Evolutionary conservation across 1,284 basidiomycete species (phyloP).

Genomic region (Mrakiaceae sp.): DNA sequence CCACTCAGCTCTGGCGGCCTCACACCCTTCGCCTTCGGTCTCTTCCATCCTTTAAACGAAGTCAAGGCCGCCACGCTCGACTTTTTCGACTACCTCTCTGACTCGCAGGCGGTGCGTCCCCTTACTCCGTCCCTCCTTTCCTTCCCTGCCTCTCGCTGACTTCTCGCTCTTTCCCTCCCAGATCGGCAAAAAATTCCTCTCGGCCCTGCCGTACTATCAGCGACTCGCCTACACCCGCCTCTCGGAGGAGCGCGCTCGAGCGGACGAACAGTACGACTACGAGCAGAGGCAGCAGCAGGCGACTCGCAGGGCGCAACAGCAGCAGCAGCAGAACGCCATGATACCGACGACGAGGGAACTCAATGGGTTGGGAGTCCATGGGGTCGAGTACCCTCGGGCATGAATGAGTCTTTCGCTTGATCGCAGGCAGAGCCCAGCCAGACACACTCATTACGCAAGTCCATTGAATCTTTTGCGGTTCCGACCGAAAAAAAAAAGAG

Average conservation of each 20-base stretch:
- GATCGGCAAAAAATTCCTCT: constrained; percentile 75
- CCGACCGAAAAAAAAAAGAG: no score
- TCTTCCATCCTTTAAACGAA: constrained; percentile 2
- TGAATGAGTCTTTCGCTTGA: no score
- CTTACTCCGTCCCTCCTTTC: constrained; percentile 2
- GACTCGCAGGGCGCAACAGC: background rate
- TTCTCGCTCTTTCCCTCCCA: constrained; percentile 30
- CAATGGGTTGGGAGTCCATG: no score
- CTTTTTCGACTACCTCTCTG: constrained; percentile 57
- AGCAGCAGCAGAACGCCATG: background rate
- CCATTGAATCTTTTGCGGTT: no score
- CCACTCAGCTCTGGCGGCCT: constrained; percentile 11
- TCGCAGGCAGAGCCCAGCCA: no score
- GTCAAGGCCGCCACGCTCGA: constrained; percentile 72
- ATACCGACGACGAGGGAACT: no score
- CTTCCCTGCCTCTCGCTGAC: background rate
- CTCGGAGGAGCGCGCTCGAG: constrained; percentile 40
- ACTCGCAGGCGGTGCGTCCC: background rate
- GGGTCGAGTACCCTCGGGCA: no score
- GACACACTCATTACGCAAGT: no score
- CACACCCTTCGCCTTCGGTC: background rate
- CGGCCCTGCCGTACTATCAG: constrained; percentile 81
- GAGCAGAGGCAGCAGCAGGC: background rate
- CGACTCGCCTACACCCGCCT: constrained; percentile 71
- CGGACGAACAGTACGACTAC: background rate